These are phyloP conservation scores for Trichoderma oligosporum DNA, from an alignment of 2,329 filamentous ascomycete genomes.

Conservation along the genomic window DNA sequence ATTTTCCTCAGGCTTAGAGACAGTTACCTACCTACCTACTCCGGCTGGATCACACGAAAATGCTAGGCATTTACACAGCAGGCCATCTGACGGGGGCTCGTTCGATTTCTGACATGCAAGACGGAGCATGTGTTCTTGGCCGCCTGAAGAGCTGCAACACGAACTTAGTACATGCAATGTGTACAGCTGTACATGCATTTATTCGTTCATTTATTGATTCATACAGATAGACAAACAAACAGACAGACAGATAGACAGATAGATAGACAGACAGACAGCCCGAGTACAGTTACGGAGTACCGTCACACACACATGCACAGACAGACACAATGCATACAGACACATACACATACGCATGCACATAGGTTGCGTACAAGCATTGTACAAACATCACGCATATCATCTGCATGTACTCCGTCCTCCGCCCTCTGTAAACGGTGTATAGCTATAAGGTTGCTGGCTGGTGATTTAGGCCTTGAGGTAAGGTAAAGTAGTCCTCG, in stretches of 20 bases:
- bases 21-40: too few species aligned
- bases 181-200: constrained; percentile 7
- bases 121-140: constrained; percentile 22
- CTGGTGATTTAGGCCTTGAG: not conserved
- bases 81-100: constrained; percentile 18
- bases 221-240: too few species aligned
- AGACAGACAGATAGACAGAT: too few species aligned
- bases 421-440: not conserved
- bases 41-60: constrained; percentile 9
- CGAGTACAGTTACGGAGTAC: not conserved
- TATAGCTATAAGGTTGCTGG: constrained; percentile 20
- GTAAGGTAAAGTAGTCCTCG: too few species aligned
- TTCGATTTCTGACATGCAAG: constrained; percentile 13
- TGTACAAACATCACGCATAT: not conserved
- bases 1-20: not conserved
- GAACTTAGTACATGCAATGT: not conserved
- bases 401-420: constrained; percentile 21
- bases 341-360: not conserved
- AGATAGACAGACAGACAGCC: not conserved
- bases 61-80: not conserved
- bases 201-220: too few species aligned
- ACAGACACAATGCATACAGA: not conserved
- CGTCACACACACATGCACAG: not conserved
- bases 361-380: not conserved
- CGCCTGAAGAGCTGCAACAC: constrained; percentile 21